Percentiles rank a stretch among this genome's conserved stretches.
Conservation (phyloP, 345 rosid species). For the Lumnitzera littorea region DNA sequence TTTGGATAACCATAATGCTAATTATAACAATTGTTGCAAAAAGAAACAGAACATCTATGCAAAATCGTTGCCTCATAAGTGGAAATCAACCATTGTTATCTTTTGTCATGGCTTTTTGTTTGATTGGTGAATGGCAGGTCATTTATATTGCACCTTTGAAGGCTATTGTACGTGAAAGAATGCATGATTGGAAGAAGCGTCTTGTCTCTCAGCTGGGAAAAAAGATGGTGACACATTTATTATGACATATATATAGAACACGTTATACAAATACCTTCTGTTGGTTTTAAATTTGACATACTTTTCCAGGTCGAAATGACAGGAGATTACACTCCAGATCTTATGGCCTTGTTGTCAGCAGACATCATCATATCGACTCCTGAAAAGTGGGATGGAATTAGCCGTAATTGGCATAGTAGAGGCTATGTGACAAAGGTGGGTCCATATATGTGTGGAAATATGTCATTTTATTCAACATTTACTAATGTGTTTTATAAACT, state of each 20-base stretch:
- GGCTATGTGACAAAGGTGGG: constrained; percentile 88
- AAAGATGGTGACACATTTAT: constrained; percentile 49
- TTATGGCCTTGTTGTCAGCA: constrained; percentile 94
- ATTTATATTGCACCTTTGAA: constrained; percentile 97
- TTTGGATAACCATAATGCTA: too few species aligned
- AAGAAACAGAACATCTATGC: too few species aligned
- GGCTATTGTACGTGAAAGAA: constrained; percentile 97
- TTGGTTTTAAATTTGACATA: not conserved
- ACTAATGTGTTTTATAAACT: constrained; percentile 11
- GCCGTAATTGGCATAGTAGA: constrained; percentile 98
- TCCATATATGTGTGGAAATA: constrained; percentile 11
- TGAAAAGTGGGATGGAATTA: constrained; percentile 99
- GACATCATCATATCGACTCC: constrained; percentile 97
- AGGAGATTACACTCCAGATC: constrained; percentile 97
- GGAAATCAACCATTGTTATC: too few species aligned
- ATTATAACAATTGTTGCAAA: too few species aligned
- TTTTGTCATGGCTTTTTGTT: too few species aligned
- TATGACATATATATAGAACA: not conserved
- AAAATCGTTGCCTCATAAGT: too few species aligned
- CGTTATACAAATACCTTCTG: too few species aligned
- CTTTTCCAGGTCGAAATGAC: constrained; percentile 89
- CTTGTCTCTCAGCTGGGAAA: constrained; percentile 87
- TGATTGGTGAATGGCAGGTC: constrained; percentile 36
- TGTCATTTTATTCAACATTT: not conserved
- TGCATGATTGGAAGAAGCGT: constrained; percentile 88